A percentile compares a stretch with the other conserved stretches of the same genome.
Evolutionary conservation across 148 eudicot species (phyloP).

Genomic region (Fagopyrum tataricum): DNA sequence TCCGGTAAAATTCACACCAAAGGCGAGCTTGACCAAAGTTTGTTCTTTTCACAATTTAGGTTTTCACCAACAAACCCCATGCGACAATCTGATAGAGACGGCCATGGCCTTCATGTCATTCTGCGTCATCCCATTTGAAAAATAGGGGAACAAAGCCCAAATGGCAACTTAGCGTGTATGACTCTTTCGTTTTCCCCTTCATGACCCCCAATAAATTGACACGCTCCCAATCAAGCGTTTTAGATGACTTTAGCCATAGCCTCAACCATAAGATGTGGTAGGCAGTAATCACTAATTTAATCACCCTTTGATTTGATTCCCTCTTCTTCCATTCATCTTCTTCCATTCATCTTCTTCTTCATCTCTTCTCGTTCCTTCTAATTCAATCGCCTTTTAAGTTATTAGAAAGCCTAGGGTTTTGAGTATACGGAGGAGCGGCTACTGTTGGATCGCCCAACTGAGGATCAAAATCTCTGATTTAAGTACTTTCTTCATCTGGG

Average conservation of each 20-base stretch:
- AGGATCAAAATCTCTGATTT: slow-evolving; percentile 11
- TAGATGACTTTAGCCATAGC: too few relatives aligned
- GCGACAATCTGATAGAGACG: slow-evolving; percentile 8
- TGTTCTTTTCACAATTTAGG: not conserved
- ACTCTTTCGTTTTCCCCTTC: slow-evolving; percentile 12
- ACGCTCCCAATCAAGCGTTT: not conserved
- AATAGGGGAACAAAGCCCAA: not conserved
- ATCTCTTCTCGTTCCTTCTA: not conserved
- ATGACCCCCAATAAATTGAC: not conserved
- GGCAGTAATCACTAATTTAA: slow-evolving; percentile 14
- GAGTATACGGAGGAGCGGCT: slow-evolving; percentile 19
- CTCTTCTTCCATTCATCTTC: slow-evolving; percentile 11
- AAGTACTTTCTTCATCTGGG: slow-evolving; percentile 13
- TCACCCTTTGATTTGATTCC: slow-evolving; percentile 7
- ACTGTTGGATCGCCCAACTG: slow-evolving; percentile 11
- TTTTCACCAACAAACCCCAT: slow-evolving; percentile 1
- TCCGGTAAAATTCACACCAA: too few relatives aligned
- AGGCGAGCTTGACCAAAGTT: too few relatives aligned
- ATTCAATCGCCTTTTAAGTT: slow-evolving; percentile 14
- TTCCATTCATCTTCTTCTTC: slow-evolving; percentile 1
- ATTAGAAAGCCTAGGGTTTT: slow-evolving; percentile 4
- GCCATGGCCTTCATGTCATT: slow-evolving; percentile 9
- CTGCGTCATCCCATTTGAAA: not conserved
- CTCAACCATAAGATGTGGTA: slow-evolving; percentile 18
- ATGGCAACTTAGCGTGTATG: slow-evolving; percentile 23